phyloP scores from a whole-genome alignment of 495 filamentous ascomycete species.

The Hypomontagnella monticulosa region DNA sequence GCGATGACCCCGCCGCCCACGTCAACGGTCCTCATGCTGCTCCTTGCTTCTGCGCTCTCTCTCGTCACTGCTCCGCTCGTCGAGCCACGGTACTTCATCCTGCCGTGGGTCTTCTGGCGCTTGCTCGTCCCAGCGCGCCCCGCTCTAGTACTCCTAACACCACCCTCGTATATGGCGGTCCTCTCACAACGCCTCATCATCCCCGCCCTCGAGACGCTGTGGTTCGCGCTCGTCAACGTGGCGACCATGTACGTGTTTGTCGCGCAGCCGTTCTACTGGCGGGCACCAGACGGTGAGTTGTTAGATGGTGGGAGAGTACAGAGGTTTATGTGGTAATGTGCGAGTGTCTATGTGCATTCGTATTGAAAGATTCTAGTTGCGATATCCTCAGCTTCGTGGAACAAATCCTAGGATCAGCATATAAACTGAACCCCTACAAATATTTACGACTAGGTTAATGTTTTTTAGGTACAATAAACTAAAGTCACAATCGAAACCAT shows the following conservation, averaged over 20 bases:
- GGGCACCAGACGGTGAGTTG: slow-evolving; percentile 48
- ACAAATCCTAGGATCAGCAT: not conserved
- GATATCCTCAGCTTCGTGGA: no score
- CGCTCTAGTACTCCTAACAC: slow-evolving; percentile 35
- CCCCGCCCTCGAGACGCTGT: slow-evolving; percentile 78
- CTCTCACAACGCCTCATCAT: slow-evolving; percentile 37
- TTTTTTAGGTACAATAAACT: no score
- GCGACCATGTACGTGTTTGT: slow-evolving; percentile 85
- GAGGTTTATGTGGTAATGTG: slow-evolving; percentile 89
- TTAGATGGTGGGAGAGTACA: slow-evolving; percentile 82
- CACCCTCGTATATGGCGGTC: not conserved
- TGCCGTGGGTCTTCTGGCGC: slow-evolving; percentile 95
- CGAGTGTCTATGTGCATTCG: no score
- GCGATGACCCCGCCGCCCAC: slow-evolving; percentile 38
- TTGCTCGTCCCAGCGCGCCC: slow-evolving; percentile 70
- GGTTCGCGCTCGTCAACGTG: slow-evolving; percentile 78
- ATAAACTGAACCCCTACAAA: no score
- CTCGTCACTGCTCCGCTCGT: slow-evolving; percentile 90
- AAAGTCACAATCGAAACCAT: not conserved
- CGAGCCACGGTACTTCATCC: slow-evolving; percentile 92
- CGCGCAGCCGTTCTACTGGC: slow-evolving; percentile 81
- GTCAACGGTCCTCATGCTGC: slow-evolving; percentile 67
- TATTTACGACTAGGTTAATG: no score
- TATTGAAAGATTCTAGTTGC: no score
- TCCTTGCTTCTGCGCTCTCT: slow-evolving; percentile 76